Percentiles rank a stretch among this genome's conserved stretches.
These are phyloP conservation scores for Suillus discolor DNA, from an alignment of 768 basidiomycete genomes.

Conservation along the genomic window DNA sequence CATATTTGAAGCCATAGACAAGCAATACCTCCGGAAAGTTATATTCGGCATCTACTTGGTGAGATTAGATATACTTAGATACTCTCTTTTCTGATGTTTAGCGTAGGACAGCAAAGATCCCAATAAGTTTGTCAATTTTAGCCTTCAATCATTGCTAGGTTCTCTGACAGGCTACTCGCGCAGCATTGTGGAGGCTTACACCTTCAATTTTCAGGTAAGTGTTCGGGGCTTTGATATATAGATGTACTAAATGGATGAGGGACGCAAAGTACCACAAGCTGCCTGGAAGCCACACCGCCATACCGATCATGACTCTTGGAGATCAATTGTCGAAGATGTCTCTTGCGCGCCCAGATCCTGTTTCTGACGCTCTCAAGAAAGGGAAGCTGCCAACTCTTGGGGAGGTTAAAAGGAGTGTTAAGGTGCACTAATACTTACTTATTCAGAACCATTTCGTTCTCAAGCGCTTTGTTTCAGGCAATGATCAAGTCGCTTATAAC, in stretches of 20 bases:
- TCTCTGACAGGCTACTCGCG: slow-evolving; percentile 15
- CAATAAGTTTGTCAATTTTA: slow-evolving; percentile 58
- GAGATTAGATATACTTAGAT: slow-evolving; percentile 22
- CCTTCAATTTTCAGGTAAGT: slow-evolving; percentile 79
- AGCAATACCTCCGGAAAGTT: slow-evolving; percentile 82
- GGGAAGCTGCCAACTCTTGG: slow-evolving; percentile 72
- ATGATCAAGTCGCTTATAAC: slow-evolving; percentile 78
- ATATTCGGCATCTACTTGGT: slow-evolving; percentile 87
- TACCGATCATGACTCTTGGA: slow-evolving; percentile 78
- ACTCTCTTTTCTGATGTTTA: neutral
- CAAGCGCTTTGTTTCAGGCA: slow-evolving; percentile 42
- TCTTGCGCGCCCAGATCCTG: slow-evolving; percentile 54
- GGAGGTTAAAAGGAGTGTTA: slow-evolving; percentile 82
- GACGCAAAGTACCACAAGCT: slow-evolving; percentile 63
- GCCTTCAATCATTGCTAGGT: slow-evolving; percentile 2
- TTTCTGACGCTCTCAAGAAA: slow-evolving; percentile 56
- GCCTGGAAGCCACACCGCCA: slow-evolving; percentile 55
- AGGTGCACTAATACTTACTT: slow-evolving; percentile 42
- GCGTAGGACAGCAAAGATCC: slow-evolving; percentile 81
- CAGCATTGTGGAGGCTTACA: slow-evolving; percentile 87
- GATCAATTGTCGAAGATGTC: slow-evolving; percentile 57
- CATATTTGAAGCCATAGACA: slow-evolving; percentile 84
- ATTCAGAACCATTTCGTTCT: neutral
- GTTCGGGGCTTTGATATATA: neutral
- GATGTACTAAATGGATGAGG: slow-evolving; percentile 10